Evolutionary conservation across 1,284 basidiomycete genomes (phyloP).

Genomic region (Trichosporon asahii): DNA sequence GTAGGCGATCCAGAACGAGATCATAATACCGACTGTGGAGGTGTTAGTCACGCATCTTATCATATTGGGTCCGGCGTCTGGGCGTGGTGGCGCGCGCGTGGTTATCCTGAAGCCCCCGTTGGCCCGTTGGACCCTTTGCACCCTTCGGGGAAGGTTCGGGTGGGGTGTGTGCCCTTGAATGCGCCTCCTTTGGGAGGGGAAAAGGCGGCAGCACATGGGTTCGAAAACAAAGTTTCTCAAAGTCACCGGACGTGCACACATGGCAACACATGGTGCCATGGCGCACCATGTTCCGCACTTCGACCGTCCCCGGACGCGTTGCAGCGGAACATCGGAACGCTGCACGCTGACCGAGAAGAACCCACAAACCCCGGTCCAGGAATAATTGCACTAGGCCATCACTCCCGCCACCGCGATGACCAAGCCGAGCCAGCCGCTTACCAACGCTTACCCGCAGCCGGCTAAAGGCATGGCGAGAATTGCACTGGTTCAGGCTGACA

Average conservation of each 20-base stretch:
- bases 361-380: neutral
- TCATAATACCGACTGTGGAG: constrained; percentile 29
- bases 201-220: neutral
- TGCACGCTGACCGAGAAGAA: neutral
- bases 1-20: constrained; percentile 70
- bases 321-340: neutral
- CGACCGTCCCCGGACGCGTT: neutral
- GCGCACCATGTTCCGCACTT: neutral
- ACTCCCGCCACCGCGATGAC: neutral
- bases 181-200: neutral
- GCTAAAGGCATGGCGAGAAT: too few relatives aligned
- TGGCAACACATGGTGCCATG: neutral
- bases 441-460: neutral
- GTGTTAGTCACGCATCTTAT: constrained; percentile 3
- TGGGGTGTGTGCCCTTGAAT: neutral
- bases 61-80: neutral
- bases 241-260: neutral
- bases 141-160: neutral
- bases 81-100: neutral
- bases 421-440: neutral
- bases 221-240: neutral
- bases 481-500: too few relatives aligned
- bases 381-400: neutral
- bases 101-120: neutral
- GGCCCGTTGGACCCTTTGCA: neutral